Percentiles rank a stretch among this genome's conserved stretches.
Conservation (phyloP, 2,329 filamentous ascomycete species). For the Nannizziopsis barbatae region DNA sequence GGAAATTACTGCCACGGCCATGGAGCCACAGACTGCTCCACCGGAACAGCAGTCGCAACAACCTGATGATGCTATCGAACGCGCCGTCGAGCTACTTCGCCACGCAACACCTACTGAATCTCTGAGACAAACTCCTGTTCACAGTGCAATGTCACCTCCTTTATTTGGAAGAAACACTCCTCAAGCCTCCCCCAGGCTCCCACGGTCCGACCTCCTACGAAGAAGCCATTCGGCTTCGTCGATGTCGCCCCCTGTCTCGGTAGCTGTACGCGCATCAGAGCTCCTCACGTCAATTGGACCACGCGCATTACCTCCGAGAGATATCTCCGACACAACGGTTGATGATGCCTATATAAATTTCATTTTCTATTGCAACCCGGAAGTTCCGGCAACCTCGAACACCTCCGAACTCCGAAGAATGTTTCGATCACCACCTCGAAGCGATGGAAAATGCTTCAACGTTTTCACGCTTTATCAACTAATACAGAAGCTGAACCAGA, state of each 20-base stretch:
- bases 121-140: slow-evolving; percentile 16
- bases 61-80: neutral
- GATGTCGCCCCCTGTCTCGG: slow-evolving; percentile 31
- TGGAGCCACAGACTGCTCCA: too few species aligned
- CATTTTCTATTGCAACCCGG: slow-evolving; percentile 83
- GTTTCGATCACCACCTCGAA: slow-evolving; percentile 71
- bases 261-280: slow-evolving; percentile 22
- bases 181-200: slow-evolving; percentile 30
- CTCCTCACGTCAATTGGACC: slow-evolving; percentile 26
- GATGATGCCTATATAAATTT: slow-evolving; percentile 76
- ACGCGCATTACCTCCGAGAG: slow-evolving; percentile 51
- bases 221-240: slow-evolving; percentile 27
- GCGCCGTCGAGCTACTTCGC: neutral
- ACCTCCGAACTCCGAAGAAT: slow-evolving; percentile 59
- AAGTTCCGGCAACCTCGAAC: slow-evolving; percentile 58
- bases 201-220: slow-evolving; percentile 22
- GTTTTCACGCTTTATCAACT: slow-evolving; percentile 67
- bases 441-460: slow-evolving; percentile 76
- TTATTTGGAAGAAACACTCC: slow-evolving; percentile 24
- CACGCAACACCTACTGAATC: neutral
- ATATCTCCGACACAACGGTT: slow-evolving; percentile 59
- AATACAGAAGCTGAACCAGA: slow-evolving; percentile 64
- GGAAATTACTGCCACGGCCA: too few species aligned
- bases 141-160: slow-evolving; percentile 27
- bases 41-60: too few species aligned